Base-by-base conservation (phyloP, 1,284 basidiomycete genomes). In the Fomitopsis betulina region DNA sequence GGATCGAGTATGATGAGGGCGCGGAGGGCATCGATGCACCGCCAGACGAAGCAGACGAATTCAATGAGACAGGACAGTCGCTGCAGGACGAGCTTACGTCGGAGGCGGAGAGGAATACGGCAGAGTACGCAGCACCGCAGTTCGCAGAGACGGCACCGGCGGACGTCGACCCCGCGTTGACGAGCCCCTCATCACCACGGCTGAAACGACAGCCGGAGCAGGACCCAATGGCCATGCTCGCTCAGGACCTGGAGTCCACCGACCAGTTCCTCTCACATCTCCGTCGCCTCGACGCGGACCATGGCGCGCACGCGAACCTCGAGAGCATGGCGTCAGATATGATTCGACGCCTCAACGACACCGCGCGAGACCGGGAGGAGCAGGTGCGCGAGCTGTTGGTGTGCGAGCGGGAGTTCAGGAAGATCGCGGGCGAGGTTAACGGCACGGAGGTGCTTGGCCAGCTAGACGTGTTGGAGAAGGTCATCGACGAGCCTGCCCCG, bases 1-100 rank as follows among this genome's bases (percentile, higher is more conserved):
- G 90, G 10, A 87, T 93, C 61, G 91, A 93, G 68, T 92, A 89
- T 64, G 90, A 93, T 60, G 90, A 91, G 68, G 90, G 87, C 33
- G 88, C 88, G 35, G 89, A 92, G 73, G 89, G 87, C 40, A 90
- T 89, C 60, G 89, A 88, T 68, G 81, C 81, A 57, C 71, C 70
- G 42, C 60, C 62, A 17, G 65, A 62, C 45, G 61, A 47, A 23
- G 62, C 58, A 21, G 54, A 53, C 61, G 54, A 62, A 43, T 38
- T 58, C 49, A 58, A 60, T 17, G 40, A 21, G 10, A 12, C 49
- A 3, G 47, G 21, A 2, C 56, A 55, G 39, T 53, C 60, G 10
- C 58, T 62, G 50, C 45, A 63, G 52, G 68, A 65, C 25, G 71
- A 72, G 33, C 66, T 70, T 42, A 60, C 61, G 12, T 52, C 58